Evolutionary conservation across 2,329 filamentous ascomycete genomes (phyloP), one percentile per base, ranked within the genome.

Genomic region (Laburnicola sp.): DNA sequence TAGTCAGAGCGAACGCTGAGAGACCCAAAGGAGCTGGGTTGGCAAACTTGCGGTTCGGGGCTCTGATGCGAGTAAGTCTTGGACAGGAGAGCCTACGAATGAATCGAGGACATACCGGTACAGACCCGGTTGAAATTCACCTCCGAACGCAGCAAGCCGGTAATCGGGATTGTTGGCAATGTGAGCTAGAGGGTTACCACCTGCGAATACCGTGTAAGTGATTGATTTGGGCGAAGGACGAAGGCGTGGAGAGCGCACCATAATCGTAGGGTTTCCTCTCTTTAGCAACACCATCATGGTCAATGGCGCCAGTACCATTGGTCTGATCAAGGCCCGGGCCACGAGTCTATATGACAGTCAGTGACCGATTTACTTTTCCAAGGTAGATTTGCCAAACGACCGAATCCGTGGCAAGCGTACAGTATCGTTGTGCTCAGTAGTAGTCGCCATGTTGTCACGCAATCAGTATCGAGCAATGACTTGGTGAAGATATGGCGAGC

Each of bases 1-100:
- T 86, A 7, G 85, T 86, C 57, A 85, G 65, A n/a, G 84, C 83
- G 71, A 87, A 87, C 72, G 81, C 82, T 44, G 82, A 79, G 40
- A 85, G 76, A 49, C 82, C 82, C 22, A 85, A 75, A 7, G 82
- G 82, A 51, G 82, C 82, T 40, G 83, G 82, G 67, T 85, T 85
- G 66, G 77, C 82, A 63, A 83, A 76, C 54, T 79, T 81, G 69
- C 73, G 73, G 43, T 60, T 65, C 22, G 70, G 70, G 21, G 69
- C 48, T 22, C 60, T 65, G 43, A 4, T 8, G 2, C 11, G n/a
- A 9, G 31, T 58, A 39, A 55, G 50, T 21, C 5, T 38, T n/a
- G 16, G n/a, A 22, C 34, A 27, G 16, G 1, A 7, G 4, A 27
- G 6, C 6, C 10, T 1, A 11, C 22, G 30, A 4, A 1, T 26